Percentiles rank a stretch among this genome's conserved stretches.
Evolutionary conservation across 1,284 basidiomycete genomes (phyloP).

Genomic region (Ustilago curta): DNA sequence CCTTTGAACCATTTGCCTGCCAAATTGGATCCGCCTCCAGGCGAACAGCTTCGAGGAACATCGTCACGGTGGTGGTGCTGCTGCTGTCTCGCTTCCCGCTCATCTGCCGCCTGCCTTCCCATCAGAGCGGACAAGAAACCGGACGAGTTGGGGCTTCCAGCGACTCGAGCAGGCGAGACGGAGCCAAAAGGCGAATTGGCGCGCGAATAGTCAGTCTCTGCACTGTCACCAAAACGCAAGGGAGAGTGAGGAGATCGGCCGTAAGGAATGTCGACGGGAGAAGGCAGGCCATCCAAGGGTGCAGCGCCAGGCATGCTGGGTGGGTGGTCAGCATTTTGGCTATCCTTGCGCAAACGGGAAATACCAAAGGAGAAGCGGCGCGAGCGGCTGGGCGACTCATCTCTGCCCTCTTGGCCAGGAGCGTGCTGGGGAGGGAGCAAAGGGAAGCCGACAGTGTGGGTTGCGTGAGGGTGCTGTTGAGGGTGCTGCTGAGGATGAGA

Average conservation of each 20-base stretch:
- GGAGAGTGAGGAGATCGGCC: constrained; percentile 36
- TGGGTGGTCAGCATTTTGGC: constrained; percentile 5
- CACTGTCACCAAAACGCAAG: constrained; percentile 20
- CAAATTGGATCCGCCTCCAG: constrained; percentile 29
- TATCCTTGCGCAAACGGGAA: constrained; percentile 19
- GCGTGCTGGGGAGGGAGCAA: constrained; percentile 19
- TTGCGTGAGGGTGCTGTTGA: constrained; percentile 11
- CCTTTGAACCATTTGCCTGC: constrained; percentile 58
- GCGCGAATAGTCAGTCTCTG: constrained; percentile 45
- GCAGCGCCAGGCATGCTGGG: constrained; percentile 17
- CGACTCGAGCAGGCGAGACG: constrained; percentile 33
- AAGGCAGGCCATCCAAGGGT: constrained; percentile 50
- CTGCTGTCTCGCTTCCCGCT: constrained; percentile 7
- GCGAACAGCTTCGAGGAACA: constrained; percentile 26
- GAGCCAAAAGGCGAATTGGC: constrained; percentile 53
- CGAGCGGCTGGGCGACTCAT: constrained; percentile 28
- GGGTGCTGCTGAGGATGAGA: constrained; percentile 8
- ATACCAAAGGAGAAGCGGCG: constrained; percentile 42
- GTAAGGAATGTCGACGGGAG: constrained; percentile 50
- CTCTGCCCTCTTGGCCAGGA: constrained; percentile 12
- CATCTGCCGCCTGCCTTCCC: constrained; percentile 12
- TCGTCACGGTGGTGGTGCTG: constrained; percentile 16
- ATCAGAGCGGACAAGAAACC: constrained; percentile 39
- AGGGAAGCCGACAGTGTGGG: constrained; percentile 18
- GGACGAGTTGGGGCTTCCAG: constrained; percentile 33